These are phyloP conservation scores for Fonsecaea nubica DNA, from an alignment of 2,329 filamentous ascomycete species.

Conservation along the genomic window DNA sequence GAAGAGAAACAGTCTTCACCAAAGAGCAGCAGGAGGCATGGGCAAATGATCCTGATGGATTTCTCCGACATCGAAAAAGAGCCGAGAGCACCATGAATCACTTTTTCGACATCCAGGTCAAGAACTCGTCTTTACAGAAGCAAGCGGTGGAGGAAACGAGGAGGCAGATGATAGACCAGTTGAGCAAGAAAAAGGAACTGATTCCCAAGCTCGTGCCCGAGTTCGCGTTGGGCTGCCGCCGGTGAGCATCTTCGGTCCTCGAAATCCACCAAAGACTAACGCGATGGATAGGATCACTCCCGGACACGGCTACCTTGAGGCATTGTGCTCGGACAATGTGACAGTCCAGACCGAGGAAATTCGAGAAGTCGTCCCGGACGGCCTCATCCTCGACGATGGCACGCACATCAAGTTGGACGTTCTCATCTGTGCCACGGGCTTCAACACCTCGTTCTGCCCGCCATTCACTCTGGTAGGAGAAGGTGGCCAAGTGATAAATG, in stretches of 20 bases:
- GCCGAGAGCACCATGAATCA: conserved; percentile 54
- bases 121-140: conserved; percentile 50
- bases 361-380: not conserved
- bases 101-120: conserved; percentile 52
- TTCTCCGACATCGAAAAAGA: conserved; percentile 51
- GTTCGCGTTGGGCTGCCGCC: conserved; percentile 43
- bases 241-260: not conserved
- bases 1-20: conserved; percentile 16
- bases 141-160: conserved; percentile 49
- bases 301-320: conserved; percentile 50
- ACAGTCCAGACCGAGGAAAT: conserved; percentile 16
- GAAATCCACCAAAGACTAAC: not conserved
- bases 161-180: conserved; percentile 52
- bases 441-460: conserved; percentile 44
- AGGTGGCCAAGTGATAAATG: conserved; percentile 31
- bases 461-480: conserved; percentile 45
- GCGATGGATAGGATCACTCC: conserved; percentile 43
- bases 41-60: conserved; percentile 49
- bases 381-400: conserved; percentile 39
- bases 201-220: conserved; percentile 38
- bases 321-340: conserved; percentile 35
- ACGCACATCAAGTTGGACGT: conserved; percentile 43
- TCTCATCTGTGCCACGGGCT: conserved; percentile 43
- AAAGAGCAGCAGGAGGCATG: conserved; percentile 43
- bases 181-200: conserved; percentile 32